Evolutionary conservation across 345 rosid species (phyloP), one percentile per base, ranked within the genome.

Genomic region (Acer campestre): DNA sequence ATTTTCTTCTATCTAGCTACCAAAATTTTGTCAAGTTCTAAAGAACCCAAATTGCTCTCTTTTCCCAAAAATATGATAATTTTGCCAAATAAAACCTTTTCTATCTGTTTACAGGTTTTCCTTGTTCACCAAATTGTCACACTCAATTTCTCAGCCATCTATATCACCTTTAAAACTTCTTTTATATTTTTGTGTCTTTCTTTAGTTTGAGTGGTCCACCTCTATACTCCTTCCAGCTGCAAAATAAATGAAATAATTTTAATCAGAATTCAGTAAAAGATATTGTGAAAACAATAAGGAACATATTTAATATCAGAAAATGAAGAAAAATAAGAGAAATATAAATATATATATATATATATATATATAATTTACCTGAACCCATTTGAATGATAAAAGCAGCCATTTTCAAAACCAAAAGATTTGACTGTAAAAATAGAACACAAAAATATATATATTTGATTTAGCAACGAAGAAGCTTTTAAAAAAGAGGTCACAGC

Each of bases 191-290:
- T 2, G 11, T 48, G 10, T 10, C 4, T 31, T 35, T 35, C 38
- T 3, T 16, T 16, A 65, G 0, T 13, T 53, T 10, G 38, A 62
- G 74, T 56, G 73, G 84, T 78, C 85, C 88, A 82, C 53, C 70
- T 62, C 70, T 44, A 42, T 70, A 42, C 59, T 63, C 75, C 76
- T 74, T 58, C 66, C 70, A 74, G 23, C 81, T 83, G 86, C 85
- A 76, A 75, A 72, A 75, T 3, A 55, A 70, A 78, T 13, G 7
- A 48, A 68, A 29, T 1, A 48, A 38, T 35, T 61, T 40, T 61
- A 18, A 72, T 67, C 63, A 74, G 49, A 74, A 73, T 46, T 78
- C 66, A 9, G 3, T 35, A 23, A 6, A 72, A 67, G 10, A 67
- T 10, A 35, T 35, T 4, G 6, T 35, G 38, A 35, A 35, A 35